Base-by-base conservation (phyloP, 257 asterid genomes). In the Penstemon newberryi region DNA sequence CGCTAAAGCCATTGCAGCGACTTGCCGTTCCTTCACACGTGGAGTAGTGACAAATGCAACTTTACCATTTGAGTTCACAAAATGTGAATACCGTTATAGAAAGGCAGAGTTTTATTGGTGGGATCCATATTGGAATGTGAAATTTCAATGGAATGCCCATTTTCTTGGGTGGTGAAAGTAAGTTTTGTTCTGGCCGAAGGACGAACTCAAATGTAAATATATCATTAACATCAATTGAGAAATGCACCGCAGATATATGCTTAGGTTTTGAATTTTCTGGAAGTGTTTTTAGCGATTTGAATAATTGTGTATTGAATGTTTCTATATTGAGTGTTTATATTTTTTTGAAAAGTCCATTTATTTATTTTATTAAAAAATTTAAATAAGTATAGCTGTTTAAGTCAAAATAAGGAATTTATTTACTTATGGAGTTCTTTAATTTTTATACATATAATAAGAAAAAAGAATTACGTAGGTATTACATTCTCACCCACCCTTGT, bases 1-100 rank as follows among this genome's bases (percentile, higher is more conserved):
- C 98, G 18, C 75, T 94, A 70, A 91, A 86, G 87, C 89, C 95
- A 12, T 81, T 94, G 82, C 97, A 91, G 80, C 96, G 90, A 25
- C 97, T 94, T 66, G 89, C 68, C 47, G 59, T 82, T 71, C 86
- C 96, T 47, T 70, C 89, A 3, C 83, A 86, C 64, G 71, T 78
- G 40, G 96, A 85, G 73, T 92, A 84, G 73, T 84, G 33, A 25
- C 82, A 62, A 74, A 76, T 69, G 37, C 78, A 15, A 73, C 88
- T 58, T 70, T 85, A 74, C 75, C 82, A 1, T 96, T 78, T 41
- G 89, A 79, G 80, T 83, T 85, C 65, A 79, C 85, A 4, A 85
- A 3, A 10, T 49, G 54, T 49, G 54, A 49, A 49, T 49, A 49
- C 8, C 54, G 18, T 49, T 49, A 49, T 11, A 49, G 54, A 49